phyloP scores from a whole-genome alignment of 139 green algal species.

The Coccomyxa sp. region DNA sequence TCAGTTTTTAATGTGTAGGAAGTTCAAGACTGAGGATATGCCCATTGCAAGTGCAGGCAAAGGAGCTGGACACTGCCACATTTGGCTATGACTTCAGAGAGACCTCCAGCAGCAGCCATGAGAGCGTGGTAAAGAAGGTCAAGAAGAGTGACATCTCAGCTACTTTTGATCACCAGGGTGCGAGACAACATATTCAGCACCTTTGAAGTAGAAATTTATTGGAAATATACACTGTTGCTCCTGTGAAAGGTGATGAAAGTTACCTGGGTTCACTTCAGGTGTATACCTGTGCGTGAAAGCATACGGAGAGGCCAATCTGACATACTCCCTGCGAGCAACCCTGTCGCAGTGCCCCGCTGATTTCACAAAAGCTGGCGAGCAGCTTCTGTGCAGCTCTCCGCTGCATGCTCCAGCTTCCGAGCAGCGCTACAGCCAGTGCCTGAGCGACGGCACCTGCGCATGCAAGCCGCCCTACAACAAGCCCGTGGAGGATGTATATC shows the following conservation, averaged over 20 bases:
- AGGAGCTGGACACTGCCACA: neutral
- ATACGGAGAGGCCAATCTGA: conserved; percentile 22
- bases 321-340: conserved; percentile 25
- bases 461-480: conserved; percentile 32
- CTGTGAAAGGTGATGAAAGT: neutral
- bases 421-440: conserved; percentile 32
- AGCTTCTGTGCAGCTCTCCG: conserved; percentile 26
- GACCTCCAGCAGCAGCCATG: conserved; percentile 16
- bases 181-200: neutral
- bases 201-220: neutral
- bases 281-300: conserved; percentile 41
- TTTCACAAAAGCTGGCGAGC: conserved; percentile 17
- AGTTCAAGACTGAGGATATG: too few relatives aligned
- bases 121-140: conserved; percentile 17
- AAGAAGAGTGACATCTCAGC: conserved; percentile 15
- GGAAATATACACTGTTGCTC: too few relatives aligned
- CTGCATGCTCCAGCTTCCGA: conserved; percentile 12
- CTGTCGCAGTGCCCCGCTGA: conserved; percentile 20
- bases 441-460: conserved; percentile 23
- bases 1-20: too few relatives aligned
- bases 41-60: neutral
- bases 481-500: conserved; percentile 30
- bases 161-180: neutral
- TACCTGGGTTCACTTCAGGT: conserved; percentile 5
- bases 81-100: conserved; percentile 30